Conservation (phyloP, 768 basidiomycete species). For the Agrocybe praecox region DNA sequence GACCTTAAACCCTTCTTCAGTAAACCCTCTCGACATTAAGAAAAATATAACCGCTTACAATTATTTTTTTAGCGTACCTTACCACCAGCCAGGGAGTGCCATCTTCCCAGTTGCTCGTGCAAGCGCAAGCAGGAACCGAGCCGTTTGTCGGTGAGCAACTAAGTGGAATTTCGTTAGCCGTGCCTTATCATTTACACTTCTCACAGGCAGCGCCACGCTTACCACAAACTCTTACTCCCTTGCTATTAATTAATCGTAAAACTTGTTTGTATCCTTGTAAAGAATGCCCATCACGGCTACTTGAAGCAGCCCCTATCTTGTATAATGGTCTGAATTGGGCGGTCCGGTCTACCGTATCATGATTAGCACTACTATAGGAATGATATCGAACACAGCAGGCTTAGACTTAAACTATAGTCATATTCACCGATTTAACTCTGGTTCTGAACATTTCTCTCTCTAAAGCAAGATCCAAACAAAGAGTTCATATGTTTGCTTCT, state of each 20-base stretch:
- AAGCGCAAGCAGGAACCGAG: slow-evolving; percentile 37
- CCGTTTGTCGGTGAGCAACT: slow-evolving; percentile 29
- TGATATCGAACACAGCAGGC: no score
- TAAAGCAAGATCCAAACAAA: no score
- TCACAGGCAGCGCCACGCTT: slow-evolving; percentile 29
- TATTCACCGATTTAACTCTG: no score
- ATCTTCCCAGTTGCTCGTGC: slow-evolving; percentile 33
- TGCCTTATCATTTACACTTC: neutral
- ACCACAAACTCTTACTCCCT: slow-evolving; percentile 31
- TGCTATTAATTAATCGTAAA: slow-evolving; percentile 27
- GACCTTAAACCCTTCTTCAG: slow-evolving; percentile 37
- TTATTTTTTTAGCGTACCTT: slow-evolving; percentile 26
- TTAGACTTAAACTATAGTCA: no score
- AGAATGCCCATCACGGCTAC: no score
- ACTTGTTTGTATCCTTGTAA: no score
- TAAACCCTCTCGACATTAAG: slow-evolving; percentile 1
- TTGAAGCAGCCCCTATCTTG: no score
- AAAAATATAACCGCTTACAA: neutral
- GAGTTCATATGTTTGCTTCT: no score
- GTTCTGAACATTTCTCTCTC: no score
- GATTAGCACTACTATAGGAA: no score
- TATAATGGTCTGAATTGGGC: no score
- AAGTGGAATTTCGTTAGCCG: neutral
- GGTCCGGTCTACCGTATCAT: no score
- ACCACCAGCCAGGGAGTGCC: slow-evolving; percentile 29